Evolutionary conservation across 768 basidiomycete species (phyloP), one percentile per base, ranked within the genome.

Genomic region (Boletales sp.): DNA sequence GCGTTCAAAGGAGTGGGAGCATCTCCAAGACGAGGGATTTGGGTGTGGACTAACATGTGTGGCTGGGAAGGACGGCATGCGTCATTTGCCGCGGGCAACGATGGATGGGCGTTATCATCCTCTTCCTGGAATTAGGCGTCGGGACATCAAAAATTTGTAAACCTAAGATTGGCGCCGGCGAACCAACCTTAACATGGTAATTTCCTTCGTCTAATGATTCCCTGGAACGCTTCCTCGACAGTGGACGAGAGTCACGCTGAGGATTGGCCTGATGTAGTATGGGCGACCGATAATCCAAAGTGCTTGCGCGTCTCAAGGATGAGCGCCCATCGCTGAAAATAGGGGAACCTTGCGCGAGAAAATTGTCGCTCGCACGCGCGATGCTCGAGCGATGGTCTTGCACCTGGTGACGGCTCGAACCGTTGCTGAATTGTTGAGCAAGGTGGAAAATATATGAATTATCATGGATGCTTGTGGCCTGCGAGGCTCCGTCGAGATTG

Each of bases 211-310:
- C 68, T 52, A 66, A 51, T 36, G 48, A 43, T 44, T 69, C 68
- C 37, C 62, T 66, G 12, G 66, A 68, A 32, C 66, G 66, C 57
- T 68, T 68, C 40, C 64, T 69, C 1, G 68, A 58, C 14, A 64
- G 63, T 15, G 61, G 53, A 39, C 51, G 64, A 47, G 53, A 5
- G 39, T 53, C 54, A 36, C 44, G 56, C 32, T 53, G 54, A 38
- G 60, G 51, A 41, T 34, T 59, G n/a, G 56, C 17, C 8, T 49
- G 66, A 17, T 45, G 54, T 40, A 50, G 50, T 14, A 55, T 21
- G 36, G 59, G 39, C 17, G 53, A 31, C 8, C 48, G 51, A 45
- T 55, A 56, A 11, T 62, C 62, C 36, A 64, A 18, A 17, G 50
- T 47, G 31, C 47, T 47, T 40, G 39, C 53, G 40, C 54, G 59